Conservation (phyloP, 306 rosid species). For the Sicyos edulis region DNA sequence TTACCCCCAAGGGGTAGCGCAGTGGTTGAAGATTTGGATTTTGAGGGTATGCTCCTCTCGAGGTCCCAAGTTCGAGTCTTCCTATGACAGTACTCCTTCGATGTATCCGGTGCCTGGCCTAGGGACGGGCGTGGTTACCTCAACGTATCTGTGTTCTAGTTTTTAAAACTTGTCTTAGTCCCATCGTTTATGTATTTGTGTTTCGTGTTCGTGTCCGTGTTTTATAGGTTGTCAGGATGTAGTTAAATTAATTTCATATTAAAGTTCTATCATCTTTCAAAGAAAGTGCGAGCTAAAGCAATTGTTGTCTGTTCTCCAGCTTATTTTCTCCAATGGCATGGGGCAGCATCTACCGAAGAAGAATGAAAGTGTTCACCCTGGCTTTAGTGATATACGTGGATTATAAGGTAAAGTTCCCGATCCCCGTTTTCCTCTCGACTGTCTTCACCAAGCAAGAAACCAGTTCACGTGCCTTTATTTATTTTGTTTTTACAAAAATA, state of each 20-base stretch:
- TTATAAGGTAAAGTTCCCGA: slow-evolving; percentile 40
- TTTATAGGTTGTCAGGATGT: too few species aligned
- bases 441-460: neutral
- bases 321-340: slow-evolving; percentile 33
- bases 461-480: slow-evolving; percentile 13
- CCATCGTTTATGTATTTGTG: too few species aligned
- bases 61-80: too few species aligned
- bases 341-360: slow-evolving; percentile 45
- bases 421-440: slow-evolving; percentile 1
- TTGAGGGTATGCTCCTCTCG: too few species aligned
- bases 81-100: too few species aligned
- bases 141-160: too few species aligned
- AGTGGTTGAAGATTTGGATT: too few species aligned
- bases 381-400: slow-evolving; percentile 43
- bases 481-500: neutral
- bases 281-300: neutral
- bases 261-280: neutral
- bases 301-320: neutral
- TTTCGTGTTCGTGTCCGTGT: too few species aligned
- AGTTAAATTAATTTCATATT: neutral
- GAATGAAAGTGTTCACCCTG: slow-evolving; percentile 43
- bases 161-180: too few species aligned
- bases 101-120: too few species aligned
- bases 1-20: too few species aligned
- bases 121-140: too few species aligned